Evolutionary conservation across 306 rosid species (phyloP).

Genomic region (Ceratonia siliqua): DNA sequence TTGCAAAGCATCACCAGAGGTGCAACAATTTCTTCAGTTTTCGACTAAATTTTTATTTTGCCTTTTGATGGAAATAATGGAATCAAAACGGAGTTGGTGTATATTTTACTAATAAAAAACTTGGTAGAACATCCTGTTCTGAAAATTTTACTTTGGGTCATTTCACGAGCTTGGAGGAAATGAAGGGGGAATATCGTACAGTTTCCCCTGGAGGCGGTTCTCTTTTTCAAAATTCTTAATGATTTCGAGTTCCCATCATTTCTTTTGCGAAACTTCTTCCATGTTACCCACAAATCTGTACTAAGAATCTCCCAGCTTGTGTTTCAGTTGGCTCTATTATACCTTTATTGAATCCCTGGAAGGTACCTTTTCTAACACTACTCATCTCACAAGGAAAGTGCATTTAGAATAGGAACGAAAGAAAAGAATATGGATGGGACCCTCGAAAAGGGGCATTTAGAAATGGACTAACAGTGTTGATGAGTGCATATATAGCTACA

Average conservation of each 20-base stretch:
- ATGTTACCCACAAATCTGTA: constrained; percentile 16
- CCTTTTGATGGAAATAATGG: too few species aligned
- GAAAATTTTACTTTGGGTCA: not conserved
- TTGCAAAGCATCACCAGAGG: not conserved
- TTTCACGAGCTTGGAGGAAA: not conserved
- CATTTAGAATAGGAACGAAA: not conserved
- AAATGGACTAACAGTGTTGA: constrained; percentile 5
- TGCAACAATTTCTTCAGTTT: not conserved
- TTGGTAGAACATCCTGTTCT: constrained; percentile 24
- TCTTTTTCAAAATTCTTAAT: constrained; percentile 38
- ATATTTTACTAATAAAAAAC: not conserved
- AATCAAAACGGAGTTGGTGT: not conserved
- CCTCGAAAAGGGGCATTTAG: constrained; percentile 19
- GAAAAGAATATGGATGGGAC: not conserved
- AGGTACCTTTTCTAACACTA: not conserved
- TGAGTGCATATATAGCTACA: constrained; percentile 18
- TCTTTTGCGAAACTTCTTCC: constrained; percentile 28
- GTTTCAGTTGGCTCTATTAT: not conserved
- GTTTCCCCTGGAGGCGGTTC: not conserved
- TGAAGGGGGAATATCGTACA: constrained; percentile 25
- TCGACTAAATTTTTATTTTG: not conserved
- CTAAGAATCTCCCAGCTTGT: constrained; percentile 13
- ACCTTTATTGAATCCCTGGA: not conserved
- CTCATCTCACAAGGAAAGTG: not conserved
- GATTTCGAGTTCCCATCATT: constrained; percentile 38